These are phyloP conservation scores for Lactarius quietus DNA, from an alignment of 768 basidiomycete species.

Conservation along the genomic window DNA sequence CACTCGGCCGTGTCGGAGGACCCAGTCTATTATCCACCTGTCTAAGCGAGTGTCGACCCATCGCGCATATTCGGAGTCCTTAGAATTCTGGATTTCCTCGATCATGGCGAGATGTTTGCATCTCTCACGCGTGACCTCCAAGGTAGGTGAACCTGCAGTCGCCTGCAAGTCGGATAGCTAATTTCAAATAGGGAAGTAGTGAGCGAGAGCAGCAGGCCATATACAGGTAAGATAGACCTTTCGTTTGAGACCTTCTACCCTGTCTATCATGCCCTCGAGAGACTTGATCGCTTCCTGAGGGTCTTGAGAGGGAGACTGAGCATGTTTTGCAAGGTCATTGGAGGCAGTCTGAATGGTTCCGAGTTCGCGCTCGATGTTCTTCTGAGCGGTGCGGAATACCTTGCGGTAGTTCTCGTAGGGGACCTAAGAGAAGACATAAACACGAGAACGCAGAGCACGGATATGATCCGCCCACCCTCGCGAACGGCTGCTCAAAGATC, in stretches of 20 bases:
- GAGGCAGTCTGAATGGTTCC: constrained; percentile 53
- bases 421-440: constrained; percentile 47
- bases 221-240: constrained; percentile 55
- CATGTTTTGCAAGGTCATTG: constrained; percentile 55
- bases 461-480: constrained; percentile 46
- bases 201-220: constrained; percentile 5
- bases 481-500: constrained; percentile 84
- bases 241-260: constrained; percentile 77
- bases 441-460: background rate
- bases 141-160: constrained; percentile 50
- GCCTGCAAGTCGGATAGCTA: constrained; percentile 51
- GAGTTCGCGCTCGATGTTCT: constrained; percentile 77
- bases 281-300: constrained; percentile 53
- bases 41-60: constrained; percentile 83
- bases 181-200: background rate
- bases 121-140: constrained; percentile 71
- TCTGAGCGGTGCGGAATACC: constrained; percentile 79
- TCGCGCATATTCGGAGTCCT: constrained; percentile 55
- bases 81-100: constrained; percentile 52
- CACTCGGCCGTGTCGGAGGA: constrained; percentile 73
- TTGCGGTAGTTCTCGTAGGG: constrained; percentile 89
- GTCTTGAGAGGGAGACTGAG: constrained; percentile 37
- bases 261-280: constrained; percentile 72
- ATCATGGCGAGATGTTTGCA: constrained; percentile 64
- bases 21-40: constrained; percentile 93